phyloP scores from a whole-genome alignment of 23 red algal species.

The Gracilariopsis chorda region DNA sequence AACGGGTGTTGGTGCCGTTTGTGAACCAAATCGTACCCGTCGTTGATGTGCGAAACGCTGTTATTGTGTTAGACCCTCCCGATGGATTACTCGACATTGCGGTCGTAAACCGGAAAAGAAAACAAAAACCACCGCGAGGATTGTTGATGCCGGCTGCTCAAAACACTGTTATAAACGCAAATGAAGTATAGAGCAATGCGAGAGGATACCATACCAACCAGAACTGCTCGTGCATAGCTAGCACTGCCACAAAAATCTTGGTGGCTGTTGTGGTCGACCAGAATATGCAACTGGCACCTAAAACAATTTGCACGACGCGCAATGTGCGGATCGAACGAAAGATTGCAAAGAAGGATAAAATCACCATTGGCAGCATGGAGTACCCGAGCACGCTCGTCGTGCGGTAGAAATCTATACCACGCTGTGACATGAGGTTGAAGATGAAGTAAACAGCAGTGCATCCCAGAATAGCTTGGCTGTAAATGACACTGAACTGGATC shows the following conservation, averaged over 20 bases:
- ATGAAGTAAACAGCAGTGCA: constrained; percentile 92
- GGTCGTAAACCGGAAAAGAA: constrained; percentile 51
- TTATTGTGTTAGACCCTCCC: constrained; percentile 77
- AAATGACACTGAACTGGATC: constrained; percentile 97
- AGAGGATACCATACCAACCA: constrained; percentile 96
- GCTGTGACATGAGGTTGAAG: constrained; percentile 90
- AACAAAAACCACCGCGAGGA: constrained; percentile 16
- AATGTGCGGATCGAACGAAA: constrained; percentile 65
- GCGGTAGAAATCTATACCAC: constrained; percentile 93
- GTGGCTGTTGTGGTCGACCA: constrained; percentile 96
- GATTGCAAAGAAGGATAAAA: constrained; percentile 77
- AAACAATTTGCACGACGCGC: constrained; percentile 37
- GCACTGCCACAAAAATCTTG: constrained; percentile 90
- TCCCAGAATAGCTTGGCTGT: constrained; percentile 91
- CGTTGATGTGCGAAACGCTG: constrained; percentile 43
- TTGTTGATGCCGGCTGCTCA: constrained; percentile 59
- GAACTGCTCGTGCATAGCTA: constrained; percentile 84
- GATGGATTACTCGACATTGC: constrained; percentile 81
- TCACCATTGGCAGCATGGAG: constrained; percentile 93
- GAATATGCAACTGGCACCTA: constrained; percentile 76
- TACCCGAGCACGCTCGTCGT: constrained; percentile 90
- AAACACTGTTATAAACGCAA: constrained; percentile 97
- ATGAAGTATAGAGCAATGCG: constrained; percentile 94
- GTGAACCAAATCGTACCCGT: constrained; percentile 78
- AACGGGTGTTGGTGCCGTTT: constrained; percentile 77